A percentile compares a stretch with the other conserved stretches of the same genome.
Evolutionary conservation across 1,139 yeast species (phyloP).

Genomic region (Hansenula lynferdii): DNA sequence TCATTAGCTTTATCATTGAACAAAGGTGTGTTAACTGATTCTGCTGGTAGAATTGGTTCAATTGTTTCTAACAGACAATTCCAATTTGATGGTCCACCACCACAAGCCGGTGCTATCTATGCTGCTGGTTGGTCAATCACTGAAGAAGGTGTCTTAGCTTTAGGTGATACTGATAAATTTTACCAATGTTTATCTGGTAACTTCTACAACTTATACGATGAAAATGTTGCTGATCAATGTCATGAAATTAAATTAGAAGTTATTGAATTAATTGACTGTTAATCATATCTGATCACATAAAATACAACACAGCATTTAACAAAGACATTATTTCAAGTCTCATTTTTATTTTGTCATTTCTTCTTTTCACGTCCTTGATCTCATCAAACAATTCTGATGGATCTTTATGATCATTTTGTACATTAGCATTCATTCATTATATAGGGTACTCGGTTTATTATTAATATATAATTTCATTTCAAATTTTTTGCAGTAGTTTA

Average conservation of each 20-base stretch:
- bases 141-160: conserved; percentile 57
- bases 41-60: conserved; percentile 67
- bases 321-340: not conserved
- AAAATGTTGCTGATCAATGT: conserved; percentile 63
- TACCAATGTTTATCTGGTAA: conserved; percentile 75
- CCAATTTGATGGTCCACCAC: conserved; percentile 87
- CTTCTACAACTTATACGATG: conserved; percentile 76
- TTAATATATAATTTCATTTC: no score
- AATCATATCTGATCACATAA: no score
- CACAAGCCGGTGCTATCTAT: conserved; percentile 81
- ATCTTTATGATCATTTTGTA: no score
- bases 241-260: conserved; percentile 52
- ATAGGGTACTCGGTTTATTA: no score
- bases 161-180: conserved; percentile 59
- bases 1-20: conserved; percentile 52
- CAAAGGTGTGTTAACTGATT: conserved; percentile 49
- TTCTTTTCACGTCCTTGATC: no score
- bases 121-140: conserved; percentile 80
- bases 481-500: no score
- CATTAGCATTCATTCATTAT: no score
- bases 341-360: conserved; percentile 1
- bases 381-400: no score
- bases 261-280: conserved; percentile 60
- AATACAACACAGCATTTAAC: conserved; percentile 1
- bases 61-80: conserved; percentile 81